Conservation (phyloP, 495 filamentous ascomycete genomes). For the Neurospora sp. region DNA sequence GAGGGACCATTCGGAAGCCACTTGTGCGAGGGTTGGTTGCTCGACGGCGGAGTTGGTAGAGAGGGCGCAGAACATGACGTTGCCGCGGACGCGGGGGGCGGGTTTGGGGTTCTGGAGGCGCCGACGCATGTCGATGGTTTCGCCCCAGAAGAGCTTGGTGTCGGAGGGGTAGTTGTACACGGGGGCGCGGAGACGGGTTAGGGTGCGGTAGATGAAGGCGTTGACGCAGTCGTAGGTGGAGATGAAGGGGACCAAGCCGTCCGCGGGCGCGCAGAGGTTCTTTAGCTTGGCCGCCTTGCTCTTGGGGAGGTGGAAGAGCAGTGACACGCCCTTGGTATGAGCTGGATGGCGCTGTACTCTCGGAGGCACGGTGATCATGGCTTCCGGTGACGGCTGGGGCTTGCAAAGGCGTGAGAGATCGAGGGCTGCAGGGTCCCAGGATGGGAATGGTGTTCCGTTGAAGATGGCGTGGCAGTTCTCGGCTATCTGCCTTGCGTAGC, state of each 20-base stretch:
- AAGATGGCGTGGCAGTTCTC: constrained; percentile 32
- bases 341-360: constrained; percentile 21
- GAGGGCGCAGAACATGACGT: constrained; percentile 24
- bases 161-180: constrained; percentile 21
- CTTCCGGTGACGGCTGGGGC: constrained; percentile 7
- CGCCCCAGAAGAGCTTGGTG: constrained; percentile 19
- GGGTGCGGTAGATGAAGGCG: constrained; percentile 28
- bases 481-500: constrained; percentile 29
- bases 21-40: constrained; percentile 18
- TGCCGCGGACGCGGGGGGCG: constrained; percentile 23
- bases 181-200: constrained; percentile 24
- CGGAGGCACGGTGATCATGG: neutral
- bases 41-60: constrained; percentile 11
- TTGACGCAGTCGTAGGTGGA: constrained; percentile 36
- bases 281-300: constrained; percentile 34
- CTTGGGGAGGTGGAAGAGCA: constrained; percentile 33
- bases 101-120: constrained; percentile 23
- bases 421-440: constrained; percentile 27
- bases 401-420: constrained; percentile 29
- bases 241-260: constrained; percentile 20
- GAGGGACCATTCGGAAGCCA: constrained; percentile 28
- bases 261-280: neutral
- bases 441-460: constrained; percentile 20
- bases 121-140: constrained; percentile 33
- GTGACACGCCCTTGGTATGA: constrained; percentile 15